Evolutionary conservation across 306 rosid species (phyloP).

Genomic region (Astragalus membranaceus): DNA sequence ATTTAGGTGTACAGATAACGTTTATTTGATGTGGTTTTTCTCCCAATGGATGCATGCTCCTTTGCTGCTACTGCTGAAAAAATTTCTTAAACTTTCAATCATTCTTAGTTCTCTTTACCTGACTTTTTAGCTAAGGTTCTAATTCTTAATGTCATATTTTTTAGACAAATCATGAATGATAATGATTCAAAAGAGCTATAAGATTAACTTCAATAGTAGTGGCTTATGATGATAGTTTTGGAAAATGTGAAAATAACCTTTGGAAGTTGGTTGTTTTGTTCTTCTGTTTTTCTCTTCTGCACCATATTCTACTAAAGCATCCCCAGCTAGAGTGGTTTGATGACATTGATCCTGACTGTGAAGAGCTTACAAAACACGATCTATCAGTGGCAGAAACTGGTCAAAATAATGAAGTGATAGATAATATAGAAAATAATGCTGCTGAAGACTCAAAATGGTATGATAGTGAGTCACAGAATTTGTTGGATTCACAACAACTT

Average conservation of each 20-base stretch:
- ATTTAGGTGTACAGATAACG: no score
- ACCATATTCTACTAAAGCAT: slow-evolving; percentile 8
- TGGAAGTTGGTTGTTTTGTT: slow-evolving; percentile 16
- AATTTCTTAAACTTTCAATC: no score
- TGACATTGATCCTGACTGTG: slow-evolving; percentile 36
- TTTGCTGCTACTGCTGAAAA: no score
- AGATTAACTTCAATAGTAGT: no score
- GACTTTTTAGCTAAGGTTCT: no score
- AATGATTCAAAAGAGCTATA: no score
- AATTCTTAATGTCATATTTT: no score
- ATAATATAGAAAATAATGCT: slow-evolving; percentile 27
- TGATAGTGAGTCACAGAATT: slow-evolving; percentile 70
- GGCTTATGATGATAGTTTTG: not conserved
- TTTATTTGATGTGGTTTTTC: no score
- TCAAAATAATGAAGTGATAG: slow-evolving; percentile 20
- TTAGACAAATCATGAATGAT: no score
- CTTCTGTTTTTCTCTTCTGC: not conserved
- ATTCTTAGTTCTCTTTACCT: no score
- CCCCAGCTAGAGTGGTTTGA: slow-evolving; percentile 20
- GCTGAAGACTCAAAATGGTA: slow-evolving; percentile 67
- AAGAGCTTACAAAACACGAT: slow-evolving; percentile 24
- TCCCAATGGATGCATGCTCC: no score
- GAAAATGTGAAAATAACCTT: not conserved
- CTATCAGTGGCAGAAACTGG: not conserved
- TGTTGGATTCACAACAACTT: slow-evolving; percentile 65